phyloP scores from a whole-genome alignment of 192 early-diverging fungal genomes.

The Coemansia sp. region DNA sequence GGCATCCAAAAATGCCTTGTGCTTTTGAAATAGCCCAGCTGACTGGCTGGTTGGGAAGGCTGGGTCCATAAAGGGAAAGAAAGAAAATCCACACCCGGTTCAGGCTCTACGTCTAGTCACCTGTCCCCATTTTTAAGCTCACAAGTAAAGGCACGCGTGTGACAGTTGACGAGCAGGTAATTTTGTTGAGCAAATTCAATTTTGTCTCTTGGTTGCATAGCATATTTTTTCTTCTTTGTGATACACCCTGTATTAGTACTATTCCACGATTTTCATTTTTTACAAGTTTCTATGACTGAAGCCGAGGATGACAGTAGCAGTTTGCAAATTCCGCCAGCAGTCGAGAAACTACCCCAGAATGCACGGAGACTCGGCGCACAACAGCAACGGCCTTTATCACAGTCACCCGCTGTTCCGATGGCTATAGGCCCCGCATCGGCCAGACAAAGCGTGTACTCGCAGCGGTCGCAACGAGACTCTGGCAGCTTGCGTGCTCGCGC shows the following conservation, averaged over 20 bases:
- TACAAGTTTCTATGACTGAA: conserved; percentile 4
- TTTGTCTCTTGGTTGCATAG: not conserved
- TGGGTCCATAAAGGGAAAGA: not conserved
- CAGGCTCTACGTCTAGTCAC: conserved; percentile 1
- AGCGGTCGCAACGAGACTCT: conserved; percentile 5
- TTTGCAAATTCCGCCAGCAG: conserved; percentile 1
- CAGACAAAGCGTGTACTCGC: not conserved
- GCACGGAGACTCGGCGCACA: conserved; percentile 9
- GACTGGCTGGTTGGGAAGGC: not conserved
- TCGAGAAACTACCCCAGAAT: conserved; percentile 25
- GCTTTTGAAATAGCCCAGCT: not conserved
- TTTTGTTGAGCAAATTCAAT: not conserved
- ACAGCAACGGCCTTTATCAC: not conserved
- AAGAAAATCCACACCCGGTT: not conserved
- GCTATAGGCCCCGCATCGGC: not conserved
- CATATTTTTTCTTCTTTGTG: not conserved
- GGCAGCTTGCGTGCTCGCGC: conserved; percentile 12
- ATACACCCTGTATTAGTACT: not conserved
- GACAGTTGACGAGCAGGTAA: not conserved
- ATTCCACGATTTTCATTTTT: not conserved
- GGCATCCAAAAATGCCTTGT: not conserved
- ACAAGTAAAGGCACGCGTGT: not conserved
- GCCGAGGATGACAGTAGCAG: conserved; percentile 3
- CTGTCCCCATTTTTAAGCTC: conserved; percentile 2
- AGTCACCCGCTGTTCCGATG: conserved; percentile 1